Evolutionary conservation across 2,329 filamentous ascomycete genomes (phyloP).

Genomic region (Fusarium miscanthi): DNA sequence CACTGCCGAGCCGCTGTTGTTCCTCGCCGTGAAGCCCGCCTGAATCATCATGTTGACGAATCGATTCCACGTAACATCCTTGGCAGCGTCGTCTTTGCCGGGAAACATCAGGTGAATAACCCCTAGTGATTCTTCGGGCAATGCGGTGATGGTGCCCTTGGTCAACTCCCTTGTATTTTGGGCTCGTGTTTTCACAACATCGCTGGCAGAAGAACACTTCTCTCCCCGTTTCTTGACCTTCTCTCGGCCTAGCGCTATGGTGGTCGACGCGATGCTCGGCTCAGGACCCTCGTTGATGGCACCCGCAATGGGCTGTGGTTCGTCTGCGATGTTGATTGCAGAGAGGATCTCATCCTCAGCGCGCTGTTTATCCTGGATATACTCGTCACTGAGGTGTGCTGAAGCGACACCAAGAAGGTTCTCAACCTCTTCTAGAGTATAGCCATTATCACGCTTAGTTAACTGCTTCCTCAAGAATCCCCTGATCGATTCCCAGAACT

Average conservation of each 20-base stretch:
- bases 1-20: background rate
- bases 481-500: background rate
- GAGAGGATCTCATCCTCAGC: too few relatives aligned
- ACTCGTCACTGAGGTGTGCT: too few relatives aligned
- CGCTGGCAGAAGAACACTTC: accelerated
- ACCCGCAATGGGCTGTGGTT: accelerated
- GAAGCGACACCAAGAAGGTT: too few relatives aligned
- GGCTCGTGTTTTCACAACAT: background rate
- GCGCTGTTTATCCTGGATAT: too few relatives aligned
- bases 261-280: accelerated
- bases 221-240: too few relatives aligned
- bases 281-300: accelerated
- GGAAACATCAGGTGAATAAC: background rate
- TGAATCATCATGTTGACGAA: accelerated
- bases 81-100: accelerated
- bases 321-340: too few relatives aligned
- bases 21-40: accelerated
- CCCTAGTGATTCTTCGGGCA: accelerated
- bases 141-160: accelerated
- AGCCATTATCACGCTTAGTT: too few relatives aligned
- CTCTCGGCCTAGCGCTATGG: accelerated
- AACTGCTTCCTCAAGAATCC: too few relatives aligned
- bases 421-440: too few relatives aligned
- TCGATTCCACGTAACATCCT: background rate
- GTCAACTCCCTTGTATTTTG: accelerated